phyloP scores from a whole-genome alignment of 805 yeast genomes.

The Candida patagonica region DNA sequence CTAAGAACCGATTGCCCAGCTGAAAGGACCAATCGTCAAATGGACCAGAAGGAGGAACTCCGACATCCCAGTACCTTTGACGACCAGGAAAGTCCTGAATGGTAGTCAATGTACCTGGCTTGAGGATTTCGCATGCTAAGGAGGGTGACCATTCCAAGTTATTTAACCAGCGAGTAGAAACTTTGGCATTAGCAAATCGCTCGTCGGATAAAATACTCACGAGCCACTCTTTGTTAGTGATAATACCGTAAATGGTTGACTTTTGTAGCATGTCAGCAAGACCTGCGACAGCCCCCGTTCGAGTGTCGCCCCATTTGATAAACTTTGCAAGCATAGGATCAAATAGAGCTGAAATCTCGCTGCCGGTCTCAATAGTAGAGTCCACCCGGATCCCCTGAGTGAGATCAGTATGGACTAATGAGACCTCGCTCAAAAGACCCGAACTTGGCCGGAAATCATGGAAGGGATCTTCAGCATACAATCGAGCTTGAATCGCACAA shows the following conservation, averaged over 20 bases:
- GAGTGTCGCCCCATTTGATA: conserved; percentile 84
- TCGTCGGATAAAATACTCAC: conserved; percentile 73
- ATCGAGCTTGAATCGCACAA: conserved; percentile 92
- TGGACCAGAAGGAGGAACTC: conserved; percentile 98
- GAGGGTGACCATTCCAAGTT: conserved; percentile 72
- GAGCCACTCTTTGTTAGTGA: conserved; percentile 83
- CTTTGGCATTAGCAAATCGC: conserved; percentile 76
- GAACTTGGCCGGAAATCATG: conserved; percentile 95
- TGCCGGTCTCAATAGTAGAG: conserved; percentile 87
- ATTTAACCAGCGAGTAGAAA: conserved; percentile 44
- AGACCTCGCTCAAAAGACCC: conserved; percentile 81
- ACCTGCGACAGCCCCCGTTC: conserved; percentile 73
- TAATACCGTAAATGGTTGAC: conserved; percentile 80
- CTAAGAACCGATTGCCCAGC: conserved; percentile 82
- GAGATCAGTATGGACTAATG: too few relatives aligned
- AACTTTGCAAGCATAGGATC: conserved; percentile 96
- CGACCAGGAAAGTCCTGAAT: conserved; percentile 96
- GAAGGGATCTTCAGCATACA: conserved; percentile 95
- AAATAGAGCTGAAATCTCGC: conserved; percentile 80
- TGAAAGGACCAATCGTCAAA: conserved; percentile 92
- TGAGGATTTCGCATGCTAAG: conserved; percentile 67
- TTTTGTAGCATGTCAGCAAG: conserved; percentile 75
- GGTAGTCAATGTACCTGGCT: conserved; percentile 92
- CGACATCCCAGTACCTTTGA: conserved; percentile 74
- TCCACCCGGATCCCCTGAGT: conserved; percentile 92